A percentile compares a stretch with the other conserved stretches of the same genome.
Conservation (phyloP, 1,284 basidiomycete species). For the Athelia psychrophila region DNA sequence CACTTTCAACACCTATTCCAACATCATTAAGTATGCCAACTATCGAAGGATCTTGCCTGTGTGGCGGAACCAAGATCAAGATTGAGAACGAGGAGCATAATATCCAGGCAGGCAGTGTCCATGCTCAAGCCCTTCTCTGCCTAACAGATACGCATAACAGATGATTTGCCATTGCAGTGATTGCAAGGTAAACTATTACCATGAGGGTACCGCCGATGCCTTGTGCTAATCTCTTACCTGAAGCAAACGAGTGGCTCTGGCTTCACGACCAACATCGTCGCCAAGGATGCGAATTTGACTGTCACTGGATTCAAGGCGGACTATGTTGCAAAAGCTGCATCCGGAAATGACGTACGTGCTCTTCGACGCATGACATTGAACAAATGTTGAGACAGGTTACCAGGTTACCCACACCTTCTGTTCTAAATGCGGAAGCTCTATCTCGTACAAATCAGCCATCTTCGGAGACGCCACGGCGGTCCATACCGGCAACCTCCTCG, state of each 20-base stretch:
- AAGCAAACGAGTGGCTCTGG: constrained; percentile 9
- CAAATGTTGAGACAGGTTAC: neutral
- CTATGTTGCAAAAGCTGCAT: constrained; percentile 22
- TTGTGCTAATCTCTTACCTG: neutral
- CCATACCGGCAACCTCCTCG: constrained; percentile 30
- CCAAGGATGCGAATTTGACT: constrained; percentile 24
- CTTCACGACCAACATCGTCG: constrained; percentile 33
- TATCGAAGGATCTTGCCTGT: constrained; percentile 26
- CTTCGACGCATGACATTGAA: neutral
- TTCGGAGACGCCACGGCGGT: constrained; percentile 31
- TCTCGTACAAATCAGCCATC: constrained; percentile 26
- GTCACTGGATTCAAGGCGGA: constrained; percentile 27
- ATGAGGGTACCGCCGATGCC: neutral
- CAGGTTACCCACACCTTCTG: constrained; percentile 32
- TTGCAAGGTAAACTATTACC: constrained; percentile 24
- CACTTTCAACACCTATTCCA: too few relatives aligned
- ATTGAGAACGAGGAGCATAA: constrained; percentile 18
- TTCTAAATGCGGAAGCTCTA: constrained; percentile 28
- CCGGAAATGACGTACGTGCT: constrained; percentile 18
- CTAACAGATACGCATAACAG: constrained; percentile 11
- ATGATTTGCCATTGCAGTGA: constrained; percentile 33
- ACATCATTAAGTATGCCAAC: too few relatives aligned
- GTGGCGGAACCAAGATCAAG: constrained; percentile 26
- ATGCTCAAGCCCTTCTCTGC: neutral
- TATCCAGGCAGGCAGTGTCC: constrained; percentile 20